phyloP scores from a whole-genome alignment of 2,329 filamentous ascomycete species.

The Trichophyton equinum region DNA sequence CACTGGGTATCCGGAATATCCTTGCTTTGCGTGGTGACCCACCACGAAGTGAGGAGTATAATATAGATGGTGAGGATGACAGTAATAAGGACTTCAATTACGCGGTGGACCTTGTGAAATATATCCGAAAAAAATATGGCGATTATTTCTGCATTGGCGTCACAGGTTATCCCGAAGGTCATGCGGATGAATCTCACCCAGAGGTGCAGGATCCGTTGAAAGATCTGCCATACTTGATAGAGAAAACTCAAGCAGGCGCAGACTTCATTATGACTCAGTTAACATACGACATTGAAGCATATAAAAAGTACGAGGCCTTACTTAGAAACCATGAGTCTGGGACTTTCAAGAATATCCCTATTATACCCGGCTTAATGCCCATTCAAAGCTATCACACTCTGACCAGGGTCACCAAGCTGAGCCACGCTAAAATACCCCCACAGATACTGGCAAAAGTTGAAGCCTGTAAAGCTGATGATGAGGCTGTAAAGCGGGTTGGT shows the following conservation, averaged over 20 bases:
- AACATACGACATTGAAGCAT: slow-evolving; percentile 82
- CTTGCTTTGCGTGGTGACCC: slow-evolving; percentile 84
- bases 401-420: slow-evolving; percentile 84
- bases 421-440: slow-evolving; percentile 69
- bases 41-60: slow-evolving; percentile 78
- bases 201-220: slow-evolving; percentile 53
- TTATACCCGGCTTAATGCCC: slow-evolving; percentile 92
- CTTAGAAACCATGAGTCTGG: slow-evolving; percentile 72
- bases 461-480: slow-evolving; percentile 35
- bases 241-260: slow-evolving; percentile 81
- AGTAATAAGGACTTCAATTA: slow-evolving; percentile 71
- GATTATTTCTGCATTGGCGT: slow-evolving; percentile 96
- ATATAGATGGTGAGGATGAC: slow-evolving; percentile 47
- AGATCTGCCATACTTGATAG: slow-evolving; percentile 77
- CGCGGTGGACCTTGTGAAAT: slow-evolving; percentile 77
- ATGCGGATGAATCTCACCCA: slow-evolving; percentile 81
- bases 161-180: slow-evolving; percentile 88
- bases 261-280: slow-evolving; percentile 99
- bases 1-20: slow-evolving; percentile 83
- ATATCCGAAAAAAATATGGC: slow-evolving; percentile 73
- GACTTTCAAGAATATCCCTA: slow-evolving; percentile 71
- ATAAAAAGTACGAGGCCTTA: slow-evolving; percentile 62
- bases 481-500: slow-evolving; percentile 36
- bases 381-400: slow-evolving; percentile 97
- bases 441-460: slow-evolving; percentile 53